A percentile compares a stretch with the other conserved stretches of the same genome.
Conservation (phyloP, 2,329 filamentous ascomycete genomes). For the Fusarium guadeloupense region DNA sequence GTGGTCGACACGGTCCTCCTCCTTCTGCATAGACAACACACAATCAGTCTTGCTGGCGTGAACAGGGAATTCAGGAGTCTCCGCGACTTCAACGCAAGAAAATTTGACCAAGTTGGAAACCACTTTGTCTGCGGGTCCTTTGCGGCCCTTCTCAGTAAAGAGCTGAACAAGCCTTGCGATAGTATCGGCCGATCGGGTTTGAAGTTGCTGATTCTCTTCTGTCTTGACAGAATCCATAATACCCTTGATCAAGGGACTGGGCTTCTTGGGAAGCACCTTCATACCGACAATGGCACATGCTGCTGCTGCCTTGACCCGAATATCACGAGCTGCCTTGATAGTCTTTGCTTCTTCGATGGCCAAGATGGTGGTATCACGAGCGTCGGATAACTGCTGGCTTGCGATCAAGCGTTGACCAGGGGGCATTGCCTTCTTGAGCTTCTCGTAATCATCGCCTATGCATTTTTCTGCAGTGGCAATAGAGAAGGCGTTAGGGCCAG, state of each 20-base stretch:
- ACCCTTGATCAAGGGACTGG: conserved; percentile 89
- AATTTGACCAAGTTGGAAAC: conserved; percentile 97
- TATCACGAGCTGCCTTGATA: conserved; percentile 83
- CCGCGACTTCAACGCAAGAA: conserved; percentile 95
- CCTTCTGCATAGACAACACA: conserved; percentile 94
- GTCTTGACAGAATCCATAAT: conserved; percentile 99
- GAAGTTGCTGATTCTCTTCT: conserved; percentile 90
- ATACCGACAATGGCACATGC: conserved; percentile 91
- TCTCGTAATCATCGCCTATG: conserved; percentile 84
- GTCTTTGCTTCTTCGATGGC: conserved; percentile 83
- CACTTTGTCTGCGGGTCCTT: conserved; percentile 92
- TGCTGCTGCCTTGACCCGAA: conserved; percentile 85
- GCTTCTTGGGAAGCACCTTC: conserved; percentile 88
- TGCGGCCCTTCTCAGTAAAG: conserved; percentile 81
- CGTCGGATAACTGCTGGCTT: conserved; percentile 79
- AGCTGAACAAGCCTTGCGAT: conserved; percentile 87
- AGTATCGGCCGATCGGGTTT: conserved; percentile 84
- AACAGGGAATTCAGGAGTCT: conserved; percentile 92
- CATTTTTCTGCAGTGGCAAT: conserved; percentile 89
- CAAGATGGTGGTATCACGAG: conserved; percentile 72
- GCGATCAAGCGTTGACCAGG: conserved; percentile 89
- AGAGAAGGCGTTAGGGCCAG: conserved; percentile 92
- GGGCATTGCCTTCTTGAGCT: conserved; percentile 86
- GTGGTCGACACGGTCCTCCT: conserved; percentile 94
- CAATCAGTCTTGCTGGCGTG: conserved; percentile 81